Conservation (phyloP, 108 stramenopile genomes). For the Fragilaria crotonensis region DNA sequence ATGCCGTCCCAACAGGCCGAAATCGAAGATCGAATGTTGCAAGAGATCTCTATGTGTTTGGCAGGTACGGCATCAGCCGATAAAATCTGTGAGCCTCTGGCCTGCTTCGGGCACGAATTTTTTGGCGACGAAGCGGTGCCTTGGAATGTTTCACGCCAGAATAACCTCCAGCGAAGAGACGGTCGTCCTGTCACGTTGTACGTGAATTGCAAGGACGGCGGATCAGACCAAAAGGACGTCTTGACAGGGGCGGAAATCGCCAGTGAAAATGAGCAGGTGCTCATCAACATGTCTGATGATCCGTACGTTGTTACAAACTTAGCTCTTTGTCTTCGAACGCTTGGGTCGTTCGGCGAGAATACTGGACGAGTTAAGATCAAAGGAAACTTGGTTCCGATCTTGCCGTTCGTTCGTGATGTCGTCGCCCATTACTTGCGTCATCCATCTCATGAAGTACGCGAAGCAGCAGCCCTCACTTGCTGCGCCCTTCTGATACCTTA, state of each 20-base stretch:
- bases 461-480: slow-evolving; percentile 76
- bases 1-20: slow-evolving; percentile 56
- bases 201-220: neutral
- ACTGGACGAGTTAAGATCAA: slow-evolving; percentile 43
- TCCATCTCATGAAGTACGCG: slow-evolving; percentile 67
- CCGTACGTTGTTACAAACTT: slow-evolving; percentile 47
- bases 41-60: slow-evolving; percentile 75
- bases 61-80: slow-evolving; percentile 53
- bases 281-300: slow-evolving; percentile 46
- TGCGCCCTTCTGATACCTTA: slow-evolving; percentile 72
- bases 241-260: neutral
- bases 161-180: neutral
- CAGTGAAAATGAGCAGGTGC: neutral
- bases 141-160: neutral
- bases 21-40: slow-evolving; percentile 82
- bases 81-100: slow-evolving; percentile 38
- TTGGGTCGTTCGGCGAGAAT: slow-evolving; percentile 74
- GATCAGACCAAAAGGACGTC: neutral
- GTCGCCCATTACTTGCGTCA: slow-evolving; percentile 67
- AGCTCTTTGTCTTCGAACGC: slow-evolving; percentile 77
- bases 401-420: slow-evolving; percentile 82
- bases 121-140: neutral
- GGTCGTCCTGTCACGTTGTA: neutral
- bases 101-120: neutral
- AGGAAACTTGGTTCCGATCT: slow-evolving; percentile 55